Evolutionary conservation across 257 asterid species (phyloP).

Genomic region (Craterostigma plantagineum): DNA sequence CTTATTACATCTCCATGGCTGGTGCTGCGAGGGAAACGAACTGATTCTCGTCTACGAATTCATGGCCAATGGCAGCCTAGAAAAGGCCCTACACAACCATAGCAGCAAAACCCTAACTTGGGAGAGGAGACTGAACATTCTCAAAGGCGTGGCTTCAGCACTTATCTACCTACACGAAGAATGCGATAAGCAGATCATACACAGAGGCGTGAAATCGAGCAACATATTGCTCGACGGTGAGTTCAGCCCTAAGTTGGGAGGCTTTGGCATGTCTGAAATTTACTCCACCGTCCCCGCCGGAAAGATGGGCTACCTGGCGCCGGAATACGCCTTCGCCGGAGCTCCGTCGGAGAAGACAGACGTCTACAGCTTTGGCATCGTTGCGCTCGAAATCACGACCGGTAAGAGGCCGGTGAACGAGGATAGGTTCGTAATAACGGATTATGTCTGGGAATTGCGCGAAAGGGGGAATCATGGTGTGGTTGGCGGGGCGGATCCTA

Average conservation of each 20-base stretch:
- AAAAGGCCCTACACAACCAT: slow-evolving; percentile 29
- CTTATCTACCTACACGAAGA: slow-evolving; percentile 62
- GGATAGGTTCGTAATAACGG: slow-evolving; percentile 22
- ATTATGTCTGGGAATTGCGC: slow-evolving; percentile 68
- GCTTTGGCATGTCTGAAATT: slow-evolving; percentile 66
- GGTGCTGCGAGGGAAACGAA: slow-evolving; percentile 78
- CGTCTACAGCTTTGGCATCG: slow-evolving; percentile 73
- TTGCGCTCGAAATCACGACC: slow-evolving; percentile 48
- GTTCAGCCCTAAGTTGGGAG: slow-evolving; percentile 56
- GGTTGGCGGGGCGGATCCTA: slow-evolving; percentile 41
- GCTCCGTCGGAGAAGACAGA: slow-evolving; percentile 49
- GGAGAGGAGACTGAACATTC: slow-evolving; percentile 43
- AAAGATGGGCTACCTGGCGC: slow-evolving; percentile 75
- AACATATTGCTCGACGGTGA: slow-evolving; percentile 53
- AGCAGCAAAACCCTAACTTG: slow-evolving; percentile 32
- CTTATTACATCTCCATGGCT: slow-evolving; percentile 54
- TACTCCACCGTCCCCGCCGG: slow-evolving; percentile 63
- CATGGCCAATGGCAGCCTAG: slow-evolving; percentile 60
- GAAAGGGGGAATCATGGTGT: slow-evolving; percentile 34
- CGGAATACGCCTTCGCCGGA: slow-evolving; percentile 55
- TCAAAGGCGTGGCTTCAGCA: slow-evolving; percentile 52
- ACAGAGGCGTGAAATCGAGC: slow-evolving; percentile 59
- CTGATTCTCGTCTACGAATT: slow-evolving; percentile 49
- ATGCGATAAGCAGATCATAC: slow-evolving; percentile 58
- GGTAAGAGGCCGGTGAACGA: slow-evolving; percentile 62